These are phyloP conservation scores for Mortierella sp. DNA, from an alignment of 371 early-diverging fungal species.

Conservation along the genomic window DNA sequence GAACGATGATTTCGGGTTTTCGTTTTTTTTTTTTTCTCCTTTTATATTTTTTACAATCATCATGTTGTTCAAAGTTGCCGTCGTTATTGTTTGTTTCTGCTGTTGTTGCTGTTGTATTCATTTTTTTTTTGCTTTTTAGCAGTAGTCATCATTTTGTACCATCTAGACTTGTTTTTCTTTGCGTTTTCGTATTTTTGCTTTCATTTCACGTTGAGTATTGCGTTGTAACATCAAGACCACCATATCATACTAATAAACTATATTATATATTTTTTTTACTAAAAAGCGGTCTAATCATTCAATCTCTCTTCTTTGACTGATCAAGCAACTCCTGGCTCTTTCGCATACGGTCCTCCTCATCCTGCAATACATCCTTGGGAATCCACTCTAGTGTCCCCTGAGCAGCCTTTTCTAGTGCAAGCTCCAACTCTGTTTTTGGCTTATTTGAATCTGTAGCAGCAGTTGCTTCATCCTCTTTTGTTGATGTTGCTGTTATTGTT, in stretches of 20 bases:
- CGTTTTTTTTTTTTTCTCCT: background rate
- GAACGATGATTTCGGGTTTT: background rate
- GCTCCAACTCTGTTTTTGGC: conserved; percentile 33
- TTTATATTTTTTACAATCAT: background rate
- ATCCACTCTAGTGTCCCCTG: conserved; percentile 64
- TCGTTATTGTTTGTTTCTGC: background rate
- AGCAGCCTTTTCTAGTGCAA: conserved; percentile 44
- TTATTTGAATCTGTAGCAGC: background rate
- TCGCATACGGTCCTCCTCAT: conserved; percentile 37
- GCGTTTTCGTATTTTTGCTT: background rate
- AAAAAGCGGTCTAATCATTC: no score
- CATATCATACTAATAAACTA: background rate
- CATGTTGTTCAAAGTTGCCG: no score
- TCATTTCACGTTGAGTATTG: background rate
- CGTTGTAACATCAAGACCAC: conserved; percentile 4
- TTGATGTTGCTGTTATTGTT: background rate
- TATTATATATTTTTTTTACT: background rate
- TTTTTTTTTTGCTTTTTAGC: background rate
- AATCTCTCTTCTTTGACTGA: conserved; percentile 25
- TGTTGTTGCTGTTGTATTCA: background rate
- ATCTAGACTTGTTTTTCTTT: background rate
- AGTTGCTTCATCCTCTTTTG: background rate
- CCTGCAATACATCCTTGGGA: conserved; percentile 57
- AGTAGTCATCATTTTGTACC: background rate
- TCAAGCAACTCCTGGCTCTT: conserved; percentile 31